Evolutionary conservation across 495 filamentous ascomycete genomes (phyloP).

Genomic region (Tuber indicum): DNA sequence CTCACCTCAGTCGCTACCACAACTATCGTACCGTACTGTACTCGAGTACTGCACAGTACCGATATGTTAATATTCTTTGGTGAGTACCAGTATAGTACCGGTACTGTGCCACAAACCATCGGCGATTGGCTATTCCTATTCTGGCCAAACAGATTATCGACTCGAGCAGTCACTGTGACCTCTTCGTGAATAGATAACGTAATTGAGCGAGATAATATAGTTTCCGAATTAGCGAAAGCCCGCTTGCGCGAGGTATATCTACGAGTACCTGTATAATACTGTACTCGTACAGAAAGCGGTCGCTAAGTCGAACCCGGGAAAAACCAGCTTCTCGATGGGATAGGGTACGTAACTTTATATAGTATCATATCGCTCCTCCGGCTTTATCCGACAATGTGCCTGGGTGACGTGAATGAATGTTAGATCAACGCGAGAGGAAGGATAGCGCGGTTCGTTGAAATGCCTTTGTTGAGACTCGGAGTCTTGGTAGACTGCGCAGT

Average conservation of each 20-base stretch:
- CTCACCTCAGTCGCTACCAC: not conserved
- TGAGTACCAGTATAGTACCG: no score
- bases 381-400: not conserved
- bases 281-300: not conserved
- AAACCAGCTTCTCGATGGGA: no score
- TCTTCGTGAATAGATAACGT: not conserved
- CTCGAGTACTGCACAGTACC: no score
- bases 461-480: not conserved
- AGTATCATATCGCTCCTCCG: not conserved
- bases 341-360: no score
- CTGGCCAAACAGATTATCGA: not conserved
- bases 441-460: not conserved
- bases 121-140: not conserved
- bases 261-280: no score
- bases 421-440: not conserved
- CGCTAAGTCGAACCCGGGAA: not conserved
- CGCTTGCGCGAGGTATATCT: not conserved
- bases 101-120: not conserved
- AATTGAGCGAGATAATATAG: not conserved
- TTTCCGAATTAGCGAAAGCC: not conserved
- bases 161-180: not conserved
- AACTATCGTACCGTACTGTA: no score
- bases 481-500: not conserved
- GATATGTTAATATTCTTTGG: no score
- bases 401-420: not conserved